Evolutionary conservation across 2,329 filamentous ascomycete genomes (phyloP).

Genomic region (Ophiobolus disseminans): DNA sequence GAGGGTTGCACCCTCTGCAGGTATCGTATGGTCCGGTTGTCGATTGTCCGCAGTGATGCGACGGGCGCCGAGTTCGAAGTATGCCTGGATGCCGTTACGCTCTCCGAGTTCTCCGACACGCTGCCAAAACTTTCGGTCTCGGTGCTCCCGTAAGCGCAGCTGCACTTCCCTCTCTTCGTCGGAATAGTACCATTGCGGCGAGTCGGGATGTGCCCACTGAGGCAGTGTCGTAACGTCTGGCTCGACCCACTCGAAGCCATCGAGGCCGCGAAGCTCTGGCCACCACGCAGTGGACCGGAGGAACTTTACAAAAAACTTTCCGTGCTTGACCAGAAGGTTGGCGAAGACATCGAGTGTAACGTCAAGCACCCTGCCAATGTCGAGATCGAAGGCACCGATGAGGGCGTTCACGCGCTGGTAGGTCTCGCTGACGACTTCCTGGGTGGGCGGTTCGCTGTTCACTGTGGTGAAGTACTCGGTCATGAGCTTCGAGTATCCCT

Average conservation of each 20-base stretch:
- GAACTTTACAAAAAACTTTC: constrained; percentile 92
- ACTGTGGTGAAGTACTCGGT: constrained; percentile 94
- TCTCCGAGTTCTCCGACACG: constrained; percentile 68
- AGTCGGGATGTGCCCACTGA: constrained; percentile 80
- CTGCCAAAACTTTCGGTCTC: constrained; percentile 83
- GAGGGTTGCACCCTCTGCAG: constrained; percentile 22
- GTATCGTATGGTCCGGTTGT: constrained; percentile 40
- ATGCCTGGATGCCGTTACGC: constrained; percentile 74
- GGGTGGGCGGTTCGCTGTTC: constrained; percentile 73
- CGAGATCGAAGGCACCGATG: constrained; percentile 95
- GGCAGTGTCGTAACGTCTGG: constrained; percentile 73
- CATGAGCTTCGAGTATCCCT: constrained; percentile 95
- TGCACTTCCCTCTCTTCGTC: constrained; percentile 73
- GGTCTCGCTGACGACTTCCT: constrained; percentile 79
- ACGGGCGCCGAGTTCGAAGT: constrained; percentile 84
- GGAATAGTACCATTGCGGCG: constrained; percentile 65
- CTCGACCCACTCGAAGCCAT: constrained; percentile 56
- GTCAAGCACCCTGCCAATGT: constrained; percentile 92
- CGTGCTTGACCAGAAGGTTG: constrained; percentile 89
- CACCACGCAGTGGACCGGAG: constrained; percentile 95
- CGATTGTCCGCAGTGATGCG: constrained; percentile 58
- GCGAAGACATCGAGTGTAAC: constrained; percentile 96
- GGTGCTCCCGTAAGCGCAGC: constrained; percentile 63
- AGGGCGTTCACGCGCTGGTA: constrained; percentile 93
- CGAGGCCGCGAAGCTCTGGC: constrained; percentile 71